A percentile compares a stretch with the other conserved stretches of the same genome.
Evolutionary conservation across 2,329 filamentous ascomycete genomes (phyloP).

Genomic region (Conoideocrella luteorostrata): DNA sequence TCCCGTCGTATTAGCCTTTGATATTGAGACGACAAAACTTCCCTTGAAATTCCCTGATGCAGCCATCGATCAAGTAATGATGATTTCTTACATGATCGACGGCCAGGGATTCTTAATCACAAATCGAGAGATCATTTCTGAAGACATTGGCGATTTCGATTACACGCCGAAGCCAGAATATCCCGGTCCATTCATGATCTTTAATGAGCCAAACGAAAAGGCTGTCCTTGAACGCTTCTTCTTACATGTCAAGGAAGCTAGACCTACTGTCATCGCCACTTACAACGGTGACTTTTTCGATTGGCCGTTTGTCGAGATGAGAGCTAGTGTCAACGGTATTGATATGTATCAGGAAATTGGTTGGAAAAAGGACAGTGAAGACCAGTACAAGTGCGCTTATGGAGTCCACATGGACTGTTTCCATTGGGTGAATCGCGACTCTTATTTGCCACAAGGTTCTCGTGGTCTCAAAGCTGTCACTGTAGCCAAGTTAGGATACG

Average conservation of each 20-base stretch:
- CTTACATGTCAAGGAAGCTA: conserved; percentile 86
- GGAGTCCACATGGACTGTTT: conserved; percentile 99
- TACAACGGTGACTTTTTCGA: conserved; percentile 99
- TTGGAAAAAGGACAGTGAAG: conserved; percentile 90
- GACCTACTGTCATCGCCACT: conserved; percentile 95
- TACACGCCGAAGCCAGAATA: conserved; percentile 98
- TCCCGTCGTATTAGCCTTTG: conserved; percentile 96
- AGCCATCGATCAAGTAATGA: conserved; percentile 95
- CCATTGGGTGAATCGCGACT: conserved; percentile 97
- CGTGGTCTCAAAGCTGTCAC: conserved; percentile 96
- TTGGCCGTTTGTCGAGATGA: conserved; percentile 96
- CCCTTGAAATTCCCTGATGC: conserved; percentile 96
- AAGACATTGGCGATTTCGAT: conserved; percentile 96
- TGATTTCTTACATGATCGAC: conserved; percentile 99
- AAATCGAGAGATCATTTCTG: conserved; percentile 93
- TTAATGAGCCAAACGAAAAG: conserved; percentile 95
- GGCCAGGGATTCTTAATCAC: conserved; percentile 97
- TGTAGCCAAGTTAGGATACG: conserved; percentile 94
- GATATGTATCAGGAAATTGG: conserved; percentile 99
- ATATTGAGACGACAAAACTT: conserved; percentile 96
- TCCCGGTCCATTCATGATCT: conserved; percentile 90
- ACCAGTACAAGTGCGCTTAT: conserved; percentile 93
- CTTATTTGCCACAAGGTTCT: conserved; percentile 93
- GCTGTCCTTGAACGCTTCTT: conserved; percentile 86
- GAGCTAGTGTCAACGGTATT: conserved; percentile 89